These are phyloP conservation scores for Kodamaea fukazawae DNA, from an alignment of 805 yeast species.

Conservation along the genomic window DNA sequence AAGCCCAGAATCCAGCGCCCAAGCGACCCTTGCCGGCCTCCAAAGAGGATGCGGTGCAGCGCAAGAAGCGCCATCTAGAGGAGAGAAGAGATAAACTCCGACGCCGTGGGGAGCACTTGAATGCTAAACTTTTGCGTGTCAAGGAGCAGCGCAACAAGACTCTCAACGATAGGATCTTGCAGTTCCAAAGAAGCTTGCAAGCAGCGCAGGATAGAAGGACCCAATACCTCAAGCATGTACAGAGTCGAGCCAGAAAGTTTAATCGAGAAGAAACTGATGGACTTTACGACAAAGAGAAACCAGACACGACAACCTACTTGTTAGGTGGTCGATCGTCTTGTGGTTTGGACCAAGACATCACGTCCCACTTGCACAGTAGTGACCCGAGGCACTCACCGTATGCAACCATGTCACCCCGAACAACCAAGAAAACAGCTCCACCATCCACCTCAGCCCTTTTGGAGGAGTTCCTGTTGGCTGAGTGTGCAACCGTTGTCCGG, in stretches of 20 bases:
- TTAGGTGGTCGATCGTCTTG: too few relatives aligned
- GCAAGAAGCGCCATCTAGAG: conserved; percentile 5
- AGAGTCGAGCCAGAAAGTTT: conserved; percentile 5
- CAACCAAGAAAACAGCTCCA: too few relatives aligned
- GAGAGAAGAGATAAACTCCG: conserved; percentile 2
- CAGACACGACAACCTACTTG: too few relatives aligned
- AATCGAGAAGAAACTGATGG: too few relatives aligned
- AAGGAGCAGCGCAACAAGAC: conserved; percentile 2
- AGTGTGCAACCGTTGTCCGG: too few relatives aligned
- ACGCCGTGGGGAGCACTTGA: neutral
- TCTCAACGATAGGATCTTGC: conserved; percentile 1
- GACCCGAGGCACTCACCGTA: too few relatives aligned
- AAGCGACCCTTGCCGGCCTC: neutral
- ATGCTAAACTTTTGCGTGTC: conserved; percentile 1
- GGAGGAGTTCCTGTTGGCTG: too few relatives aligned
- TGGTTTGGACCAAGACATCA: too few relatives aligned
- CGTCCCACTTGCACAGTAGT: too few relatives aligned
- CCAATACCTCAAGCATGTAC: conserved; percentile 6
- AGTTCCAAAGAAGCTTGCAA: conserved; percentile 1
- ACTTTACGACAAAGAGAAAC: too few relatives aligned
- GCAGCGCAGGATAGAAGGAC: conserved; percentile 5
- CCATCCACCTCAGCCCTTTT: too few relatives aligned
- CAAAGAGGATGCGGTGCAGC: conserved; percentile 5
- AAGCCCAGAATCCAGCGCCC: neutral
- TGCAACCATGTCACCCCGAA: too few relatives aligned